Evolutionary conservation across 2,329 filamentous ascomycete species (phyloP).

Genomic region (Trichoderma aggressivum): DNA sequence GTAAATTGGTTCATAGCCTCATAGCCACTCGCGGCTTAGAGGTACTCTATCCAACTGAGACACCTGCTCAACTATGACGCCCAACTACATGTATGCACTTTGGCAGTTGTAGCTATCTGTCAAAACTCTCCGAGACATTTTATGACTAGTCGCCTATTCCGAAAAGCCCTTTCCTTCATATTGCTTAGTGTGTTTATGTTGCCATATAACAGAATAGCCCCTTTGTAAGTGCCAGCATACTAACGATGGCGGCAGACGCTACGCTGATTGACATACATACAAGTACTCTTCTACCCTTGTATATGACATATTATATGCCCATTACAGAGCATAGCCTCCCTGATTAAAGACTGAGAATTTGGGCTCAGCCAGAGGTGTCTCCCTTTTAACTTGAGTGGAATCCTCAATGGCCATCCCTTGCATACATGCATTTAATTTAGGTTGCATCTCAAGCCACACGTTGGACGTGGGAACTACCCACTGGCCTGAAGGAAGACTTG

Average conservation of each 20-base stretch:
- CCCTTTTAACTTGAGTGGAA: not conserved
- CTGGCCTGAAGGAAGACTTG: not conserved
- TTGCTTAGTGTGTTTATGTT: fast-evolving
- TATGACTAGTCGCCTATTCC: not conserved
- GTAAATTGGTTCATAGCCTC: not conserved
- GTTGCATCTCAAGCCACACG: not conserved
- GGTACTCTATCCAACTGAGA: not conserved
- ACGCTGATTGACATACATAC: not conserved
- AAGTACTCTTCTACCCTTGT: too few relatives aligned
- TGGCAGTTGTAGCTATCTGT: not conserved
- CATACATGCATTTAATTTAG: not conserved
- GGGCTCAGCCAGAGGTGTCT: not conserved
- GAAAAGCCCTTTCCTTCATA: not conserved
- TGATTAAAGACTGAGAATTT: not conserved
- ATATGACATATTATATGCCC: not conserved
- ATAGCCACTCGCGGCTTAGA: not conserved
- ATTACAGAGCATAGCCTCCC: not conserved
- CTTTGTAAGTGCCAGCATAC: not conserved
- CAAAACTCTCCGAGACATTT: not conserved
- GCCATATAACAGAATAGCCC: not conserved
- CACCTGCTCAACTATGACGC: not conserved
- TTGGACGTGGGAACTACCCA: not conserved
- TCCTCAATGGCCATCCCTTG: not conserved
- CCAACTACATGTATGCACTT: not conserved
- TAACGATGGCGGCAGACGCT: not conserved